A percentile compares a stretch with the other conserved stretches of the same genome.
Conservation (phyloP, 805 yeast species). For the Scheffersomyces spartinae region DNA sequence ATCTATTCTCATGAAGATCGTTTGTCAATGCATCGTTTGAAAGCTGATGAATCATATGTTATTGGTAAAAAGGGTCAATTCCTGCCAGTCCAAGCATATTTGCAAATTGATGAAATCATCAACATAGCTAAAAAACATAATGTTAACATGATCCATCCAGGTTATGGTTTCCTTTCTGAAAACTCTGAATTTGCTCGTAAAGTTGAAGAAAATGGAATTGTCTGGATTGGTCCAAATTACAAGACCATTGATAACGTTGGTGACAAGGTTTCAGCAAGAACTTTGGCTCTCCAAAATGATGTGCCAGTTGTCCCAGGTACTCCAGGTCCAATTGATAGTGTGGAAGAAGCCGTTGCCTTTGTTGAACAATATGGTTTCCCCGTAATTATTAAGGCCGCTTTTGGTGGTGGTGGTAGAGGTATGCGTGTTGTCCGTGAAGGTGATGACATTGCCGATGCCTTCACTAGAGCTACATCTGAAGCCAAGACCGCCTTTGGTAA, state of each 20-base stretch:
- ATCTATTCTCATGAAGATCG: constrained; percentile 94
- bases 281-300: constrained; percentile 63
- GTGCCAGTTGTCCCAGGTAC: constrained; percentile 98
- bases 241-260: constrained; percentile 89
- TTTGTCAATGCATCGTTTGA: constrained; percentile 86
- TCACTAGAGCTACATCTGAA: constrained; percentile 86
- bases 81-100: constrained; percentile 92
- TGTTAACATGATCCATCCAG: constrained; percentile 29
- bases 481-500: constrained; percentile 95
- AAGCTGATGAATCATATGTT: constrained; percentile 88
- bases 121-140: constrained; percentile 48
- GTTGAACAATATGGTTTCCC: constrained; percentile 86
- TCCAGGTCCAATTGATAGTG: constrained; percentile 84
- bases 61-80: constrained; percentile 83
- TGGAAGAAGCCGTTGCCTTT: constrained; percentile 68
- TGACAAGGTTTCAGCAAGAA: constrained; percentile 92
- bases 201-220: constrained; percentile 82
- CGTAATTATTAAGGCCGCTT: constrained; percentile 96
- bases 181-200: constrained; percentile 89
- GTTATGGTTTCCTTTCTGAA: constrained; percentile 65
- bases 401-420: constrained; percentile 99
- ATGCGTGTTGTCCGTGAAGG: constrained; percentile 98
- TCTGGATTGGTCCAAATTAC: constrained; percentile 92
- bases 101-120: constrained; percentile 92
- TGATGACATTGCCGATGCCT: constrained; percentile 85